Evolutionary conservation across 1,139 yeast genomes (phyloP).

Genomic region (Yamadazyma dushanensis): DNA sequence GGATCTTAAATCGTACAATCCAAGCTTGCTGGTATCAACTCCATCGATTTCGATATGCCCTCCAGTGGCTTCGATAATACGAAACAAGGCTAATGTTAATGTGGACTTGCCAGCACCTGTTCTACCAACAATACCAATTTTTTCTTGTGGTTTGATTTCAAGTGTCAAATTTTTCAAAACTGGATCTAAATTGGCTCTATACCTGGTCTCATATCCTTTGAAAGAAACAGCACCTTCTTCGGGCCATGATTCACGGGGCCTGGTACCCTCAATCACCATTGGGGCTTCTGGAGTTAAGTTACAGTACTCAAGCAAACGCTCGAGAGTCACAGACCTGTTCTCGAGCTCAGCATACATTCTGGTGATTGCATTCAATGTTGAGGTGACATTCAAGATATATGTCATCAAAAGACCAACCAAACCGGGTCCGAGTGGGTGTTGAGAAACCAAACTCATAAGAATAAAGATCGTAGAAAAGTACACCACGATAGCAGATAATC

Average conservation of each 20-base stretch:
- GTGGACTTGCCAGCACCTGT: slow-evolving; percentile 46
- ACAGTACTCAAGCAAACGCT: slow-evolving; percentile 37
- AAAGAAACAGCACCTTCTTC: slow-evolving; percentile 28
- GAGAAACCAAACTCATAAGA: slow-evolving; percentile 22
- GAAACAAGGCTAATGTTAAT: slow-evolving; percentile 37
- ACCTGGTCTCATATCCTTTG: slow-evolving; percentile 31
- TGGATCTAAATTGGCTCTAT: slow-evolving; percentile 37
- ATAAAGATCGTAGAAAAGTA: slow-evolving; percentile 29
- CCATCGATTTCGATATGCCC: slow-evolving; percentile 37
- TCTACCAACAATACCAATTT: slow-evolving; percentile 42
- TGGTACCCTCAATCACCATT: slow-evolving; percentile 23
- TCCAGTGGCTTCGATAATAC: slow-evolving; percentile 35
- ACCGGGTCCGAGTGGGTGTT: slow-evolving; percentile 27
- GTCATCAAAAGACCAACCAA: slow-evolving; percentile 40
- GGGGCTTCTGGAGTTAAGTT: slow-evolving; percentile 35
- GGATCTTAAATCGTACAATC: slow-evolving; percentile 34
- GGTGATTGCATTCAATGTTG: slow-evolving; percentile 30
- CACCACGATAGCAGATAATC: slow-evolving; percentile 33
- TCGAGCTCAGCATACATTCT: slow-evolving; percentile 39
- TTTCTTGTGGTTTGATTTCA: slow-evolving; percentile 31
- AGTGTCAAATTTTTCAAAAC: slow-evolving; percentile 30
- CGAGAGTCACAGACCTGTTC: slow-evolving; percentile 33
- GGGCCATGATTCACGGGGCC: slow-evolving; percentile 33
- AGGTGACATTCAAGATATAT: slow-evolving; percentile 33
- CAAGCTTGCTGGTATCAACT: slow-evolving; percentile 30